Base-by-base conservation (phyloP, 768 basidiomycete species). In the Hydnomerulius pinastri region DNA sequence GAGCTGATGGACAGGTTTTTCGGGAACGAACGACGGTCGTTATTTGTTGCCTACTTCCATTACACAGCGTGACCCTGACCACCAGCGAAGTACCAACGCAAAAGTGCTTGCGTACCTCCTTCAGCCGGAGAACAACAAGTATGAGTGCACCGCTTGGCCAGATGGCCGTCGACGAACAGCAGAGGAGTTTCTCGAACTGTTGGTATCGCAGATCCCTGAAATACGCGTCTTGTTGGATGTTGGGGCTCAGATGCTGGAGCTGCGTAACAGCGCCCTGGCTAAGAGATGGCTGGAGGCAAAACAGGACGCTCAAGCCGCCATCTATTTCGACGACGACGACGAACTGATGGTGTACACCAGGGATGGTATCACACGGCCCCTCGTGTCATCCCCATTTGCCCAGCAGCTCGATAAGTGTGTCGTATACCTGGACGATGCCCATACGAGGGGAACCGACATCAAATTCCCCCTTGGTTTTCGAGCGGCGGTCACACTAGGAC, bases 191-290 rank as follows among this genome's bases (percentile, higher is more conserved):
- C 52, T 78, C 20, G 15, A 56, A 1, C 48, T 64, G 18, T 15
- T 82, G 4, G 66, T 69, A 9, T 15, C 48, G 1, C 70, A 77
- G 53, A 46, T 46, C 1, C 74, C 73, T 4, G 59, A 66, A n/a
- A 67, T 81, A 23, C 69, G 68, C 20, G 78, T 82, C 6, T 60
- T 82, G 17, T 61, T 82, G 15, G 80, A 82, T 37, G 79, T 82
- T 11, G 81, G 80, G 2, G 80, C 80, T 0, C 80, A 82, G 52
- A 77, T 83, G 64, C 63, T 82, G 9, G 80, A 82, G 37, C 64
- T 79, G 48, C 61, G 68, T 18, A 82, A 80, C 51, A 29, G 55
- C 2, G 64, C 76, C 21, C 44, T 82, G 5, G 76, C 70, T 2
- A 28, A 46, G n/a, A 35, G 55, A 2, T 82, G 81, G 82, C 60